Conservation (phyloP, 495 filamentous ascomycete genomes). For the Talaromyces trachyspermus region DNA sequence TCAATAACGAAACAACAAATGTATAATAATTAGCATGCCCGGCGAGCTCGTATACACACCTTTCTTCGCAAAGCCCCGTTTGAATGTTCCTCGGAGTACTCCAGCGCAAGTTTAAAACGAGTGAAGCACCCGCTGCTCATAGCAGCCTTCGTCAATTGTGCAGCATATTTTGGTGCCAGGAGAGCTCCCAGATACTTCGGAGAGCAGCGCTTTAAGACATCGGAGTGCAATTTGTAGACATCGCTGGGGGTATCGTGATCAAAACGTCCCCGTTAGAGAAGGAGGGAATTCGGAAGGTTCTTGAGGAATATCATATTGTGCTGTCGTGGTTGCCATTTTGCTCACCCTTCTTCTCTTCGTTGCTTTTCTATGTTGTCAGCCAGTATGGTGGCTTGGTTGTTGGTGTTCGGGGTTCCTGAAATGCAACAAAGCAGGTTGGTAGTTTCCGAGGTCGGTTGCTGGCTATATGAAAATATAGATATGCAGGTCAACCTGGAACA, state of each 20-base stretch:
- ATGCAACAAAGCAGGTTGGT: no score
- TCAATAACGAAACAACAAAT: neutral
- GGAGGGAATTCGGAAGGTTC: constrained; percentile 15
- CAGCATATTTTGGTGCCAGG: constrained; percentile 7
- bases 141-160: constrained; percentile 9
- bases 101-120: constrained; percentile 16
- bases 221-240: constrained; percentile 26
- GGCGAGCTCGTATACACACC: neutral
- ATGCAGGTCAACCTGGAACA: no score
- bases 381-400: no score
- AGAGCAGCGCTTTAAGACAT: constrained; percentile 16
- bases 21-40: no score
- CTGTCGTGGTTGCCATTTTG: neutral
- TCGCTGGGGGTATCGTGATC: constrained; percentile 22
- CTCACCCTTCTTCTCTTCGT: neutral
- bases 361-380: no score
- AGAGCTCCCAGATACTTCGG: constrained; percentile 10
- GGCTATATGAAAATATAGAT: no score
- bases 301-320: neutral
- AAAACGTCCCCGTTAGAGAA: constrained; percentile 31
- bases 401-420: no score
- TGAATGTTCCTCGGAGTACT: neutral
- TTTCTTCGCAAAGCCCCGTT: constrained; percentile 4
- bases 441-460: no score
- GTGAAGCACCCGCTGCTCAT: constrained; percentile 11